Base-by-base conservation (phyloP, 2,329 filamentous ascomycete genomes). In the Sclerotinia minor region DNA sequence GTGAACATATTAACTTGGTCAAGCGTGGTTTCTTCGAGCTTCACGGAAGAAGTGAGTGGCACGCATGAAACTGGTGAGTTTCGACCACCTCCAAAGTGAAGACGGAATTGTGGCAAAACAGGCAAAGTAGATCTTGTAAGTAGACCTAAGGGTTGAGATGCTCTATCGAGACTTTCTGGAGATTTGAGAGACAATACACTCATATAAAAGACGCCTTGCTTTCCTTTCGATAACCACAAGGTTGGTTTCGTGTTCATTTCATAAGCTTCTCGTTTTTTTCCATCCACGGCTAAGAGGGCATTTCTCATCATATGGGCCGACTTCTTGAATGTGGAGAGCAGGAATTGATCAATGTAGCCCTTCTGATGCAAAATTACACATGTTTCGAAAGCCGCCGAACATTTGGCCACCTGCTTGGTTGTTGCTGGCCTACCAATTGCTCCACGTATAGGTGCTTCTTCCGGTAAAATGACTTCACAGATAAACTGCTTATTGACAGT, bases 351-450 rank as follows among this genome's bases (percentile, higher is more conserved):
- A 6, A 99, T 81, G 69, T 89, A 87, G 2, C 85, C 85, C 65
- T 84, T 83, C 68, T 86, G 82, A 59, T 89, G 82, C 21, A 99
- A 82, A 70, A 87, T 77, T 1, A 92, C 77, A 75, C 94, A 97
- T 63, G 90, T 87, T 74, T 93, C 87, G 76, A 94, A 98, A 0
- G 95, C 94, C 3, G 94, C 94, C 0, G 94, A 92, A 71, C 92
- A 92, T 77, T 95, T 96, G 5, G 95, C 94, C 24, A 90, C 80
- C 41, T 88, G 83, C 78, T 97, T 98, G 68, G 84, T 91, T 9
- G 81, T 77, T 67, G 89, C 86, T 0, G 86, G 80, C 9, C 80
- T 81, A 6, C 95, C 94, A 17, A 83, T 82, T 6, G 86, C 83
- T 41, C 86, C 87, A 67, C 83, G 85, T 47, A 97, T 80, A 0